Evolutionary conservation across 192 early-diverging fungal species (phyloP), one percentile per base, ranked within the genome.

Genomic region (Kappamyces sp.): DNA sequence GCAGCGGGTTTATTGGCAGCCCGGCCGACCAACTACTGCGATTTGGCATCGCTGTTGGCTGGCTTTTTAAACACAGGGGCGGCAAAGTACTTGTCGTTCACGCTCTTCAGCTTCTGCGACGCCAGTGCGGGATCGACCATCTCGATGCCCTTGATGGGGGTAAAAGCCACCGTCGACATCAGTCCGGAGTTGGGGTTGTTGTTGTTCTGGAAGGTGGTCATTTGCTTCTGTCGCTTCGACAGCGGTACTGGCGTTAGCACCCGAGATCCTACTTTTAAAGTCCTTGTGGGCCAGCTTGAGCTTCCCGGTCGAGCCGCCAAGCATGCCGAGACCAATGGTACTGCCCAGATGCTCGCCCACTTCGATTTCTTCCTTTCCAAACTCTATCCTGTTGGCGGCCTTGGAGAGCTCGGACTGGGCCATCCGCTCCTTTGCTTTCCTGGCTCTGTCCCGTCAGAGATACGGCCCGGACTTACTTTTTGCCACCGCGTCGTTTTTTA

Each of bases 131-230:
- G 94, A 64, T 93, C 90, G 37, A 85, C 82, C 33, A 98, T 67
- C 70, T 98, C 94, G 63, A 98, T 89, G 53, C 93, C 92, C 63
- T 98, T 90, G 10, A 92, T 86, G 6, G 94, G 93, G 4, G 93
- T 98, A 58, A 98, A 95, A 1, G 94, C 87, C 7, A 98, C 74
- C 12, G 92, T 92, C 0, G 92, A 86, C 0, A 88, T 84, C 44
- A 93, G 73, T 7, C 94, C 94, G 23, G 92, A 89, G 2, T 86
- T 85, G 3, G 66, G 60, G 13, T 59, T 7, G 69, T 61, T 40
- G 33, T 57, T 57, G 4, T 40, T 40, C 1, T 43, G 32, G 32
- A 46, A 62, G 23, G 40, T 49, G 40, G 43, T 41, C 62, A 63
- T 63, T 8, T 13, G 15, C 58, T 58, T 63, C 13, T 63, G 54